Percentiles rank a stretch among this genome's conserved stretches.
These are phyloP conservation scores for Rhododendron ovatum DNA, from an alignment of 148 eudicot genomes.

Conservation along the genomic window DNA sequence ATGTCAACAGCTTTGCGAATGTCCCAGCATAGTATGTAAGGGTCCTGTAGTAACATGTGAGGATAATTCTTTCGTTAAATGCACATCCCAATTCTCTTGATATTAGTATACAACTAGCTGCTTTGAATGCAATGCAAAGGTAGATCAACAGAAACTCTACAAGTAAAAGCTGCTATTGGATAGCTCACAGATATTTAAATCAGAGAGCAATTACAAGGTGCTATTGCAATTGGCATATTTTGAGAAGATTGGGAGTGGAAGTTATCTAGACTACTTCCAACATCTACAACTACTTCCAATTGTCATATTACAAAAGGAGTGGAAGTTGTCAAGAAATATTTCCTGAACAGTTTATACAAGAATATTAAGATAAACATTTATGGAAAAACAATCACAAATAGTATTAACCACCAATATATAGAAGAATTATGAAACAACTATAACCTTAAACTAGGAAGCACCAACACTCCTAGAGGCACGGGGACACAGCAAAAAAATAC, in stretches of 20 bases:
- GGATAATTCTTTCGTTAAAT: slow-evolving; percentile 10
- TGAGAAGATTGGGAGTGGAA: background rate
- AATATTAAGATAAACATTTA: background rate
- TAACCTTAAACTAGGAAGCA: background rate
- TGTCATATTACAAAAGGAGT: background rate
- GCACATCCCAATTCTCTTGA: background rate
- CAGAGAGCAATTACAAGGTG: background rate
- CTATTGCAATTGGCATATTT: background rate
- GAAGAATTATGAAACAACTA: background rate
- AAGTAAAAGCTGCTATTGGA: background rate
- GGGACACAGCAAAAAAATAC: background rate
- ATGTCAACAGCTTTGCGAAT: slow-evolving; percentile 86
- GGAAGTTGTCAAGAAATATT: background rate
- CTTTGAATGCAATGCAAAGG: background rate
- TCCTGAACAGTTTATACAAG: slow-evolving; percentile 1
- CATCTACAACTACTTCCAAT: background rate
- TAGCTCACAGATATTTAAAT: background rate
- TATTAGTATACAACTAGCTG: background rate
- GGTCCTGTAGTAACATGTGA: slow-evolving; percentile 53
- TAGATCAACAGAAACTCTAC: background rate
- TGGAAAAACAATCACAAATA: background rate
- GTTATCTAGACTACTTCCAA: background rate
- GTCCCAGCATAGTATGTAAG: slow-evolving; percentile 98
- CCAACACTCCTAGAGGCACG: background rate
- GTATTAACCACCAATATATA: background rate